These are phyloP conservation scores for Gonapodya prolifera DNA, from an alignment of 192 early-diverging fungal species.

Conservation along the genomic window DNA sequence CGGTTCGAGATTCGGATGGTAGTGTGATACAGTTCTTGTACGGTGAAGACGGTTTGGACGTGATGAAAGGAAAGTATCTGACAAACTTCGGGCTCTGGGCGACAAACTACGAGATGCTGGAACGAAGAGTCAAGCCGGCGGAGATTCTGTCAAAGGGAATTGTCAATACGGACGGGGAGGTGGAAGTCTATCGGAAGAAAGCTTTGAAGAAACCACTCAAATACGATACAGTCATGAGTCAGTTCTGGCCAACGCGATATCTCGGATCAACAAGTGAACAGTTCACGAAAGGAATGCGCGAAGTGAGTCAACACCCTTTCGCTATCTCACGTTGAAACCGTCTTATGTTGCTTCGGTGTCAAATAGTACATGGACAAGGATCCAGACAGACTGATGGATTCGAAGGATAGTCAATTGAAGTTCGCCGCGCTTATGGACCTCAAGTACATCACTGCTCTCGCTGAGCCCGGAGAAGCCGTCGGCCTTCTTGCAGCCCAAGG, in stretches of 20 bases:
- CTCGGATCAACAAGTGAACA: slow-evolving; percentile 82
- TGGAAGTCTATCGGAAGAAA: slow-evolving; percentile 67
- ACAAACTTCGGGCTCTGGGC: slow-evolving; percentile 87
- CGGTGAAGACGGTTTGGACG: slow-evolving; percentile 95
- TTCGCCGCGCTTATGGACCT: slow-evolving; percentile 89
- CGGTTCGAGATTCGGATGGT: slow-evolving; percentile 90
- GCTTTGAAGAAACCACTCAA: slow-evolving; percentile 54
- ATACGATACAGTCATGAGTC: slow-evolving; percentile 48
- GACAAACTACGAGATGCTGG: slow-evolving; percentile 71
- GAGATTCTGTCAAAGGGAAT: slow-evolving; percentile 34
- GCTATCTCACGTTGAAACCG: slow-evolving; percentile 4
- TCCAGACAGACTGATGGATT: slow-evolving; percentile 50
- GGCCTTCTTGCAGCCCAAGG: slow-evolving; percentile 93
- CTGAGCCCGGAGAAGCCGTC: slow-evolving; percentile 96
- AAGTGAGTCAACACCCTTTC: slow-evolving; percentile 10
- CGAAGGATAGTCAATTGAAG: slow-evolving; percentile 42
- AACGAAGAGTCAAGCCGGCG: slow-evolving; percentile 64
- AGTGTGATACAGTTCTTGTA: slow-evolving; percentile 96
- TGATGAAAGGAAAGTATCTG: slow-evolving; percentile 85
- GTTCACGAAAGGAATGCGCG: slow-evolving; percentile 59
- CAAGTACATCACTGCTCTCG: slow-evolving; percentile 86
- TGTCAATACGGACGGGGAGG: slow-evolving; percentile 45
- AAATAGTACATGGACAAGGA: slow-evolving; percentile 56
- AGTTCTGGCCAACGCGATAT: slow-evolving; percentile 66
- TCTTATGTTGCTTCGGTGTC: not conserved